phyloP scores from a whole-genome alignment of 495 filamentous ascomycete genomes.

The Podospora bellae-mahoneyi region DNA sequence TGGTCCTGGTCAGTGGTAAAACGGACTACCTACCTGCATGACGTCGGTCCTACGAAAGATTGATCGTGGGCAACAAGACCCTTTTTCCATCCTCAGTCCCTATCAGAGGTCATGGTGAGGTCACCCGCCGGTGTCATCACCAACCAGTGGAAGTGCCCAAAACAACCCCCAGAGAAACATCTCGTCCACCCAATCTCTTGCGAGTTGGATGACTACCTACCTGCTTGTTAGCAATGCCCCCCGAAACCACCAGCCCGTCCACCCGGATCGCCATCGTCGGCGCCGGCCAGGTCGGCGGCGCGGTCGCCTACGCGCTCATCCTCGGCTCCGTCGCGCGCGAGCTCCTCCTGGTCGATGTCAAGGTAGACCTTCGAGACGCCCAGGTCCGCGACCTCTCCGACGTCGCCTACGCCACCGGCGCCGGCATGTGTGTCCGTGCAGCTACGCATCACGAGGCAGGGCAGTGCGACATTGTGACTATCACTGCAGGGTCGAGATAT shows the following conservation, averaged over 20 bases:
- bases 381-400: constrained; percentile 48
- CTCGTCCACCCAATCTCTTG: too few relatives aligned
- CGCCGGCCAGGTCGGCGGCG: constrained; percentile 45
- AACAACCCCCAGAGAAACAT: too few relatives aligned
- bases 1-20: too few relatives aligned
- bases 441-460: constrained; percentile 42
- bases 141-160: too few relatives aligned
- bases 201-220: too few relatives aligned
- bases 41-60: too few relatives aligned
- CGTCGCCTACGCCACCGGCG: constrained; percentile 31
- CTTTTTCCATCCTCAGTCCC: too few relatives aligned
- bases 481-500: constrained; percentile 46
- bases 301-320: constrained; percentile 44
- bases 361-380: constrained; percentile 35
- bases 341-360: constrained; percentile 45
- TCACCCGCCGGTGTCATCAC: too few relatives aligned
- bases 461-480: constrained; percentile 45
- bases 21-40: too few relatives aligned
- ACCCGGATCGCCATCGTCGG: constrained; percentile 39
- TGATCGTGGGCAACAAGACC: too few relatives aligned
- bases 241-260: not conserved
- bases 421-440: constrained; percentile 33
- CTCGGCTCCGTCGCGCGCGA: constrained; percentile 37
- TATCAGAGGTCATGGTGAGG: too few relatives aligned
- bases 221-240: not conserved